Evolutionary conservation across 805 yeast species (phyloP).

Genomic region (Helenozyma rhizophorensis): DNA sequence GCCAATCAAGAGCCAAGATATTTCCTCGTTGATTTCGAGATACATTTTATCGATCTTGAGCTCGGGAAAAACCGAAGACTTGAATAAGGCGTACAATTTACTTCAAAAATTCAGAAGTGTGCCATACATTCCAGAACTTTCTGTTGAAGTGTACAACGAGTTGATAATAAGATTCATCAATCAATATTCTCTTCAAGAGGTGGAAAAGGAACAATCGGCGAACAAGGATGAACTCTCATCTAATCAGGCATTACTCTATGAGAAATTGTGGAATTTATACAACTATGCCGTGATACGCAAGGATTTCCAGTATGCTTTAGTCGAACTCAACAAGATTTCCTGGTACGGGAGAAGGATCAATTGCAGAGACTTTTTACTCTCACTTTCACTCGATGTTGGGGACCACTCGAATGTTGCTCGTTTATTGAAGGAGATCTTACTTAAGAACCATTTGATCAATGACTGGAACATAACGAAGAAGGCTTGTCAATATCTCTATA

Average conservation of each 20-base stretch:
- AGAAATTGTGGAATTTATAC: slow-evolving; percentile 28
- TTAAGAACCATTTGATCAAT: slow-evolving; percentile 26
- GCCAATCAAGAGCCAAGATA: slow-evolving; percentile 12
- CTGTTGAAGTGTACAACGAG: slow-evolving; percentile 25
- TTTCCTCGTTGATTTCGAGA: slow-evolving; percentile 40
- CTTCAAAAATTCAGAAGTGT: slow-evolving; percentile 25
- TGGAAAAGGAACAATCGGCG: slow-evolving; percentile 5
- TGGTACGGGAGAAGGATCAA: neutral
- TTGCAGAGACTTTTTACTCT: slow-evolving; percentile 28
- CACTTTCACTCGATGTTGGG: slow-evolving; percentile 28
- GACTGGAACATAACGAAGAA: slow-evolving; percentile 28
- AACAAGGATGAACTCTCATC: slow-evolving; percentile 4
- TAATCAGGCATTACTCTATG: slow-evolving; percentile 12
- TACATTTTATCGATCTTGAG: slow-evolving; percentile 37
- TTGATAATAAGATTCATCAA: slow-evolving; percentile 24
- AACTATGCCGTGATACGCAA: slow-evolving; percentile 32
- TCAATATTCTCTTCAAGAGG: slow-evolving; percentile 16
- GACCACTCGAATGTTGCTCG: slow-evolving; percentile 33
- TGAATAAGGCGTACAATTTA: slow-evolving; percentile 22
- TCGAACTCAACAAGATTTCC: neutral
- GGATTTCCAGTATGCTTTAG: slow-evolving; percentile 22
- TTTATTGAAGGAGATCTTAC: slow-evolving; percentile 30
- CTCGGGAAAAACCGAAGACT: slow-evolving; percentile 9
- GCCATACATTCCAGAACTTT: slow-evolving; percentile 33
- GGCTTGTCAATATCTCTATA: slow-evolving; percentile 25